Percentiles rank a stretch among this genome's conserved stretches.
Evolutionary conservation across 108 stramenopile genomes (phyloP).

Genomic region (Nitzschia sp.): DNA sequence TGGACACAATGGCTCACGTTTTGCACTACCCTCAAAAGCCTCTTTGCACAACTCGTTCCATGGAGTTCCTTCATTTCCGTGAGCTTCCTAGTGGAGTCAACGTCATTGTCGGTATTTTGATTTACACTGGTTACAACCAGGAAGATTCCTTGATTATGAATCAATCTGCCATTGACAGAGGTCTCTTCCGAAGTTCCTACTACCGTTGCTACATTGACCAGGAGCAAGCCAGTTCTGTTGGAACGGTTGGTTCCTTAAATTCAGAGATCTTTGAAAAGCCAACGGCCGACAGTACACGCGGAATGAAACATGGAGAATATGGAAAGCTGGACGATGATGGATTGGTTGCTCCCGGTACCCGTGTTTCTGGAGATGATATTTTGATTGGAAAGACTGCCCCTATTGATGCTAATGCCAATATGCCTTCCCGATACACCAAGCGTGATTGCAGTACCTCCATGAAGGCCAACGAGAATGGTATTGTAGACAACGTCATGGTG

Average conservation of each 20-base stretch:
- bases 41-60: constrained; percentile 93
- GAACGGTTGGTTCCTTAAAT: constrained; percentile 74
- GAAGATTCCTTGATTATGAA: constrained; percentile 99
- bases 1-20: constrained; percentile 99
- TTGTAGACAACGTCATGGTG: constrained; percentile 93
- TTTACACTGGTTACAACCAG: constrained; percentile 99
- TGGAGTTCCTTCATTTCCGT: constrained; percentile 97
- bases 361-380: constrained; percentile 94
- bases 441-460: constrained; percentile 93
- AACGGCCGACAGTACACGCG: constrained; percentile 69
- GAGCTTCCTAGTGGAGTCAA: constrained; percentile 99
- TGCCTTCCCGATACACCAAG: constrained; percentile 88
- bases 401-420: constrained; percentile 60
- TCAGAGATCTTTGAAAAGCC: constrained; percentile 93
- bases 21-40: constrained; percentile 99
- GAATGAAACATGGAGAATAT: constrained; percentile 95
- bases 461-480: constrained; percentile 96
- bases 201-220: constrained; percentile 93
- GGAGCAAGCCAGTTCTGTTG: constrained; percentile 82
- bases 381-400: constrained; percentile 97
- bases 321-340: constrained; percentile 98
- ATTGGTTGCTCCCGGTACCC: constrained; percentile 91
- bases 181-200: constrained; percentile 95
- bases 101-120: constrained; percentile 95
- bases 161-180: constrained; percentile 96